Evolutionary conservation across 495 filamentous ascomycete genomes (phyloP).

Genomic region (Evernia prunastri): DNA sequence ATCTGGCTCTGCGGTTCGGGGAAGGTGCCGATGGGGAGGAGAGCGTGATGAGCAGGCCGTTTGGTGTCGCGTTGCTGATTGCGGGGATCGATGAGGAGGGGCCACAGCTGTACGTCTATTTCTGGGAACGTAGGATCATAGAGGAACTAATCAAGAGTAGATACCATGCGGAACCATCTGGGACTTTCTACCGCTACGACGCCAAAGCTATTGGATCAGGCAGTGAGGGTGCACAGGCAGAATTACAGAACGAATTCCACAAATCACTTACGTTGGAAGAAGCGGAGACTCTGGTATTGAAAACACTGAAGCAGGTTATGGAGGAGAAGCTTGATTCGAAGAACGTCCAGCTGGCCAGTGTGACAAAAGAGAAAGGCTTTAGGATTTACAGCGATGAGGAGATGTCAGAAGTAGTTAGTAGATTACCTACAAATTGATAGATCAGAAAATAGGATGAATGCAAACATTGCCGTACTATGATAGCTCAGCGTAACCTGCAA

Average conservation of each 20-base stretch:
- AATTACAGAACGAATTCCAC: conserved; percentile 97
- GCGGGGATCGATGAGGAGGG: conserved; percentile 97
- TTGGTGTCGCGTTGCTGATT: conserved; percentile 93
- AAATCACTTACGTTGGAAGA: conserved; percentile 91
- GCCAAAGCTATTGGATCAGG: conserved; percentile 97
- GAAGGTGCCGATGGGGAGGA: conserved; percentile 97
- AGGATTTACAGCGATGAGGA: conserved; percentile 95
- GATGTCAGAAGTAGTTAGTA: conserved; percentile 83
- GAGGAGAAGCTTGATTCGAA: conserved; percentile 98
- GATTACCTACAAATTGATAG: conserved; percentile 47
- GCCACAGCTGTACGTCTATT: conserved; percentile 67
- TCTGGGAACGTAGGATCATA: neutral
- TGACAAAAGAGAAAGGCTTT: conserved; percentile 96
- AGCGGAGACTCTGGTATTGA: conserved; percentile 89
- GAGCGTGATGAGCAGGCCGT: conserved; percentile 94
- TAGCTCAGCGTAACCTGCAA: neutral
- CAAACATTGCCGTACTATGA: neutral
- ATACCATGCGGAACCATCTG: conserved; percentile 95
- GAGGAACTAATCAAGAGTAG: conserved; percentile 33
- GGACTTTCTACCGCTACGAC: conserved; percentile 98
- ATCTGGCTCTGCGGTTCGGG: conserved; percentile 91
- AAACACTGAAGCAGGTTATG: conserved; percentile 99
- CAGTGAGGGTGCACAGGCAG: conserved; percentile 92
- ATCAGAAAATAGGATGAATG: neutral
- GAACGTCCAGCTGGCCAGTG: conserved; percentile 96